Base-by-base conservation (phyloP, 257 asterid genomes). In the Echites panduratus region DNA sequence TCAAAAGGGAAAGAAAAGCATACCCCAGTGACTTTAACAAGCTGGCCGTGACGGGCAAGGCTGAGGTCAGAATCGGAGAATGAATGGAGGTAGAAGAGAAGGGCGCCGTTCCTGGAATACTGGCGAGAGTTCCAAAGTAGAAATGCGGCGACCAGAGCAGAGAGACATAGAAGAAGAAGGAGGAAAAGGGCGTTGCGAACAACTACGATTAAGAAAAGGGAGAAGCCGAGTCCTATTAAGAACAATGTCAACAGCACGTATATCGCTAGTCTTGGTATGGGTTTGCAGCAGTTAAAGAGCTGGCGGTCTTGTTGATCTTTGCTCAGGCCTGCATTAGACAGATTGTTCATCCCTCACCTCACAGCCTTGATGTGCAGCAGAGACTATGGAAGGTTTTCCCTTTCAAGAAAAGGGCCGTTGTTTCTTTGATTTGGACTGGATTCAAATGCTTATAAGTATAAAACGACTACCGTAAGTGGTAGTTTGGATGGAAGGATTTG, bases 1-100 rank as follows among this genome's bases (percentile, higher is more conserved):
- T 2, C 6, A 17, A 62, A 19, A 63, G n/a, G 16, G 17, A 22
- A 19, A 16, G 6, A 14, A 17, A 11, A 4, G 22, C 67, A 72
- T 75, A 84, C 88, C 86, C 86, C 88, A 32, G 83, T 82, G 73
- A 84, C 58, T 71, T 82, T 84, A 71, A 84, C 77, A 52, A 82
- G 86, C 69, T 79, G 86, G 73, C 85, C 86, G 54, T 82, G 86
- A 27, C 52, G 9, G 11, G 83, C 83, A 20, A 52, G 52, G 57
- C 58, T 58, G 77, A 84, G 83, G 59, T 84, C 82, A 59, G 85
- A 76, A 54, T 82, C 85, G 12, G 86, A 85, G 29, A 80, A 67
- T 52, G 80, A 80, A 43, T 35, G 82, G 20, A 81, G 77, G 71
- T 82, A 82, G 35, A 24, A 73, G 5, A 72, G 71, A 71, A 80